Evolutionary conservation across 2,329 filamentous ascomycete species (phyloP).

Genomic region (Scedosporium dehoogii): DNA sequence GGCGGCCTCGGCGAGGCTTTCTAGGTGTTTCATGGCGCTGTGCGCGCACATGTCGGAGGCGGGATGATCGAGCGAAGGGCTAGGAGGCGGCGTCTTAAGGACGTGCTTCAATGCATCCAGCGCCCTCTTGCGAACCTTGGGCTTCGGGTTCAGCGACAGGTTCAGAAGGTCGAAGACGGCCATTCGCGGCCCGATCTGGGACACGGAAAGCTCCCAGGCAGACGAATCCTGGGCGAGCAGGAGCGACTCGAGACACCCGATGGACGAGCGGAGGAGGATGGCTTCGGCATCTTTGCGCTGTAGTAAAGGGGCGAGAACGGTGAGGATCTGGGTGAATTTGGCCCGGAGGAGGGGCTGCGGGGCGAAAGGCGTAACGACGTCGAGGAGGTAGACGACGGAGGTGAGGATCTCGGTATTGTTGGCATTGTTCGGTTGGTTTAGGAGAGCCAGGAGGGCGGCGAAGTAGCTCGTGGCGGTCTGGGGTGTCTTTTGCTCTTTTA

Average conservation of each 20-base stretch:
- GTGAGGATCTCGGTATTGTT: conserved; percentile 75
- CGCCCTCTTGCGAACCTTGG: conserved; percentile 88
- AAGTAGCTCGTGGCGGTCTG: conserved; percentile 88
- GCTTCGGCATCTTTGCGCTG: conserved; percentile 75
- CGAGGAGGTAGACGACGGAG: conserved; percentile 89
- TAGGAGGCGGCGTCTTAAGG: conserved; percentile 76
- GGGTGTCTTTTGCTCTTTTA: conserved; percentile 77
- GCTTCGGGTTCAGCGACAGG: conserved; percentile 75
- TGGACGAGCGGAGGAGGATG: conserved; percentile 73
- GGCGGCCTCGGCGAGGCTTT: conserved; percentile 59
- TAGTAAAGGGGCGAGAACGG: conserved; percentile 74
- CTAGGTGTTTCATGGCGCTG: conserved; percentile 71
- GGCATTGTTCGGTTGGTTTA: conserved; percentile 61
- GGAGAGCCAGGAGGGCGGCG: conserved; percentile 81
- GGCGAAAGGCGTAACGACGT: conserved; percentile 77
- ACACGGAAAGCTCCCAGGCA: conserved; percentile 79
- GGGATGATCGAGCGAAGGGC: conserved; percentile 86
- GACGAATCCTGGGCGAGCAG: conserved; percentile 78
- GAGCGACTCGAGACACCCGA: conserved; percentile 88
- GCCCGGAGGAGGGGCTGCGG: conserved; percentile 80
- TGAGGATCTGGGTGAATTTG: conserved; percentile 91
- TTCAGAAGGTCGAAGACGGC: conserved; percentile 80
- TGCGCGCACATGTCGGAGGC: conserved; percentile 95
- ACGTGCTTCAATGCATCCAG: conserved; percentile 82
- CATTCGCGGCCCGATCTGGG: conserved; percentile 74